These are phyloP conservation scores for Ustilago vetiveriae DNA, from an alignment of 1,284 basidiomycete species.

Conservation along the genomic window DNA sequence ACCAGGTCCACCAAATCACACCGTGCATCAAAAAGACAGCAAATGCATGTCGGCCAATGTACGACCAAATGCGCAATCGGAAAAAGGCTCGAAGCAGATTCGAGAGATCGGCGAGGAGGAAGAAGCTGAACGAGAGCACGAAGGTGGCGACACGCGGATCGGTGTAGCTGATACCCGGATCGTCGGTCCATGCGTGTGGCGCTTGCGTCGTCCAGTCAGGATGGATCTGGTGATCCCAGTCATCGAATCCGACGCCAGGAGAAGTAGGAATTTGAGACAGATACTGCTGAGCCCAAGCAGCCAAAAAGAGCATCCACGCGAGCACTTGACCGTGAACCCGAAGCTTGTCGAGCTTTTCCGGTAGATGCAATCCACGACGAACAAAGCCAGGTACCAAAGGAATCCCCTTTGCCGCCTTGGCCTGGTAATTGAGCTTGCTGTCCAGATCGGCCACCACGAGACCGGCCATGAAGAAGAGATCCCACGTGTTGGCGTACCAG, in stretches of 20 bases:
- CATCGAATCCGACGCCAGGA: constrained; percentile 36
- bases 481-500: constrained; percentile 60
- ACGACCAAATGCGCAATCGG: constrained; percentile 52
- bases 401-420: constrained; percentile 42
- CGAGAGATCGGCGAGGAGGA: constrained; percentile 55
- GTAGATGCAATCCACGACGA: constrained; percentile 22
- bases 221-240: constrained; percentile 45
- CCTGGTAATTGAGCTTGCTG: constrained; percentile 59
- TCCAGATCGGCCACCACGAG: constrained; percentile 59
- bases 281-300: constrained; percentile 46
- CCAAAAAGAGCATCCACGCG: constrained; percentile 58
- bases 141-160: constrained; percentile 44
- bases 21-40: constrained; percentile 59
- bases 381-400: constrained; percentile 35
- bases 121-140: constrained; percentile 53
- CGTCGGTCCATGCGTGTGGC: constrained; percentile 30
- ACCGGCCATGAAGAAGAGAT: constrained; percentile 62
- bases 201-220: constrained; percentile 44
- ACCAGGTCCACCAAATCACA: constrained; percentile 59
- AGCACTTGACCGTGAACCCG: constrained; percentile 51
- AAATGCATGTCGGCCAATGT: constrained; percentile 55
- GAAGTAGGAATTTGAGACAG: constrained; percentile 32
- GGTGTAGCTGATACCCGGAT: constrained; percentile 34
- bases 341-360: constrained; percentile 29
- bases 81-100: constrained; percentile 54